phyloP scores from a whole-genome alignment of 2,329 filamentous ascomycete species.

The Calonectria ilicicola region DNA sequence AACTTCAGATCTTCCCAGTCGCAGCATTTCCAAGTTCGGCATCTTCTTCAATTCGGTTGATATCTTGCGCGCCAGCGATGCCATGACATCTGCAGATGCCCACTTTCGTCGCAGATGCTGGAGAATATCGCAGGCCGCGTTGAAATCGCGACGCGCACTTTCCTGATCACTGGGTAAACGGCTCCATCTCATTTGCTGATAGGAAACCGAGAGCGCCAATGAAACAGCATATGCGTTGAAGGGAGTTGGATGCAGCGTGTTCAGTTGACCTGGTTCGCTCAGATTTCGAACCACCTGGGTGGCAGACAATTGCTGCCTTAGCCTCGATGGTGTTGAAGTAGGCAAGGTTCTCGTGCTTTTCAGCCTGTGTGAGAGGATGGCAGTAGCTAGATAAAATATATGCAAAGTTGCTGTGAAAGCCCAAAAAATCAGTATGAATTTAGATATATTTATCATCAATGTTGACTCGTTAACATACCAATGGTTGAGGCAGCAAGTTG shows the following conservation, averaged over 20 bases:
- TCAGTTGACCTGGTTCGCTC: not conserved
- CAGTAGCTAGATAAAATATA: not conserved
- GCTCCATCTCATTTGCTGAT: not conserved
- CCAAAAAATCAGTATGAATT: too few relatives aligned
- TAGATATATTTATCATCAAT: not conserved
- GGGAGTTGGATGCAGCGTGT: not conserved
- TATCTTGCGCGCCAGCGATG: not conserved
- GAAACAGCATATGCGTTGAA: not conserved
- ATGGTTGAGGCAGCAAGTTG: not conserved
- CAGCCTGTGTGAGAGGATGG: not conserved
- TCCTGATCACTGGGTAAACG: slow-evolving; percentile 2
- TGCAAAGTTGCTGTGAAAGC: not conserved
- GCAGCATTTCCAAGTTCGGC: not conserved
- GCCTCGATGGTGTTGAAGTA: not conserved
- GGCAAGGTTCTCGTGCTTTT: not conserved
- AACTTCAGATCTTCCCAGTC: not conserved
- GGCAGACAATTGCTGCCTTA: not conserved
- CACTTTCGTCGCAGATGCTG: not conserved
- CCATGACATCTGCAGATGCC: not conserved
- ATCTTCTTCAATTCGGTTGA: not conserved
- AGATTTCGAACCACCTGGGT: not conserved
- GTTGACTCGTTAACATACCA: not conserved
- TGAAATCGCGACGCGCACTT: not conserved
- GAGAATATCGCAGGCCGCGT: not conserved
- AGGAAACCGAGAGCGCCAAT: not conserved